These are phyloP conservation scores for Mesembryanthemum crystallinum DNA, from an alignment of 148 eudicot species.

Conservation along the genomic window DNA sequence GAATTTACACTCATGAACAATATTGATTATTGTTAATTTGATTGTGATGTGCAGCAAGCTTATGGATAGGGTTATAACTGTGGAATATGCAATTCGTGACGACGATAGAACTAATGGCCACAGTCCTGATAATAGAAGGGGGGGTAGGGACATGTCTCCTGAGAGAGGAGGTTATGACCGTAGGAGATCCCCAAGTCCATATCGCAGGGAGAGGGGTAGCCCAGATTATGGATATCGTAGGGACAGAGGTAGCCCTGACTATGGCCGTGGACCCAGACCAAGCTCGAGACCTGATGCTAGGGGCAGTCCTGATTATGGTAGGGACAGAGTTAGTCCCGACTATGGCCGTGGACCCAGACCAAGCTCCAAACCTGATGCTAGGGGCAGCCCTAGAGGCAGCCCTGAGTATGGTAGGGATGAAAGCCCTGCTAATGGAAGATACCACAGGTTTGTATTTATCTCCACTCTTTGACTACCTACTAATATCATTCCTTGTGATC, in stretches of 20 bases:
- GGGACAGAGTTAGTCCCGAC: constrained; percentile 60
- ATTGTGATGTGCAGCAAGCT: constrained; percentile 51
- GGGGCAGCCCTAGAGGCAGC: constrained; percentile 54
- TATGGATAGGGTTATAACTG: constrained; percentile 75
- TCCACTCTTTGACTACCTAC: neutral
- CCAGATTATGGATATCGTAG: constrained; percentile 43
- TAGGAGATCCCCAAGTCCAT: constrained; percentile 57
- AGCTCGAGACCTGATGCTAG: constrained; percentile 38
- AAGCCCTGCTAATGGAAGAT: constrained; percentile 49
- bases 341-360: constrained; percentile 54
- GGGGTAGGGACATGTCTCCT: constrained; percentile 58
- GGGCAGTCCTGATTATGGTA: constrained; percentile 48
- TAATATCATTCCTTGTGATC: neutral
- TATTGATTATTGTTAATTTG: constrained; percentile 19
- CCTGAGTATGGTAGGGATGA: constrained; percentile 45
- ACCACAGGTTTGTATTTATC: constrained; percentile 27
- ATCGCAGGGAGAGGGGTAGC: constrained; percentile 57
- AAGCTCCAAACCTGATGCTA: constrained; percentile 34
- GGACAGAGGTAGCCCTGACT: constrained; percentile 61
- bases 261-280: constrained; percentile 51
- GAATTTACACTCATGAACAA: neutral
- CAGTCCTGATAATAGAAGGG: constrained; percentile 56
- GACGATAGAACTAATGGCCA: constrained; percentile 55
- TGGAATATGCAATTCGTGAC: constrained; percentile 73
- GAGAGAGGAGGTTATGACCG: constrained; percentile 47